Conservation (phyloP, 140 eudicot species). For the Stevia rebaudiana region DNA sequence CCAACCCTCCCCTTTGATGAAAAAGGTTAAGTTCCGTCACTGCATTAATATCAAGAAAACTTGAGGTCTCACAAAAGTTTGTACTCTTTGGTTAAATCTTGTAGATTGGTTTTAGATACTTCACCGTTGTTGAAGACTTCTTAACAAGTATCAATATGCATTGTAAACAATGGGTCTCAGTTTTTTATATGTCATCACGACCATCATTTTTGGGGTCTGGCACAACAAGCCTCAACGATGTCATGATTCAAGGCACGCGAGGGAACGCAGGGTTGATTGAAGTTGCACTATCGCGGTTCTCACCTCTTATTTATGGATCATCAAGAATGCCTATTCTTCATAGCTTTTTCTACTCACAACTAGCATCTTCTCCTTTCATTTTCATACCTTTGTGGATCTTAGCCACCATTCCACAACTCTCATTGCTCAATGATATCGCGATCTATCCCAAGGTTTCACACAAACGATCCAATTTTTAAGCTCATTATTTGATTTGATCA, state of each 20-base stretch:
- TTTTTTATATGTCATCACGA: slow-evolving; percentile 37
- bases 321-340: slow-evolving; percentile 38
- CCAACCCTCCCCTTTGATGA: too few relatives aligned
- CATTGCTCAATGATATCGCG: slow-evolving; percentile 40
- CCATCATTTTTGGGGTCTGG: slow-evolving; percentile 61
- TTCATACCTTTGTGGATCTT: slow-evolving; percentile 23
- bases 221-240: slow-evolving; percentile 43
- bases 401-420: slow-evolving; percentile 42
- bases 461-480: too few relatives aligned
- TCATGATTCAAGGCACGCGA: slow-evolving; percentile 46
- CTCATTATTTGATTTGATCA: too few relatives aligned
- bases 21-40: too few relatives aligned
- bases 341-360: slow-evolving; percentile 35
- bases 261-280: slow-evolving; percentile 51
- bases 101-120: slow-evolving; percentile 64
- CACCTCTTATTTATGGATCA: slow-evolving; percentile 49
- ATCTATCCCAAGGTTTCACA: slow-evolving; percentile 64
- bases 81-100: neutral
- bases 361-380: slow-evolving; percentile 24
- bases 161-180: slow-evolving; percentile 55
- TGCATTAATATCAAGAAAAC: too few relatives aligned
- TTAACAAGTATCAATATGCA: slow-evolving; percentile 49
- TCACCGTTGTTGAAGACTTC: slow-evolving; percentile 55
- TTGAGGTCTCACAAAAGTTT: too few relatives aligned
- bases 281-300: slow-evolving; percentile 44